These are phyloP conservation scores for Aspergillus phoenicis DNA, from an alignment of 2,329 filamentous ascomycete species.

Conservation along the genomic window DNA sequence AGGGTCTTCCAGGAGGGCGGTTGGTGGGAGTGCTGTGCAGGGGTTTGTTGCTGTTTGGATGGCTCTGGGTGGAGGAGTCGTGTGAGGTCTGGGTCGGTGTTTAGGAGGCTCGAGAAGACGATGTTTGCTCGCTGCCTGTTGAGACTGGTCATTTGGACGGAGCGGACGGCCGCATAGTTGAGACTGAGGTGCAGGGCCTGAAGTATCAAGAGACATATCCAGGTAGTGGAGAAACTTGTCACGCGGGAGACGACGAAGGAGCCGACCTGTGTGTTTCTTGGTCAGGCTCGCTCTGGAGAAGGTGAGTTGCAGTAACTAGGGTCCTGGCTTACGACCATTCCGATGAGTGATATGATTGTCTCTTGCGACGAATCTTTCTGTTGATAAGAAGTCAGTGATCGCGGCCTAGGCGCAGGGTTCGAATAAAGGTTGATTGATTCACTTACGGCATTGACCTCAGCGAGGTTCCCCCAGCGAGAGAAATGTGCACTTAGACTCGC, in stretches of 20 bases:
- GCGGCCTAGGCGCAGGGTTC: neutral
- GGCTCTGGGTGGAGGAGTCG: conserved; percentile 11
- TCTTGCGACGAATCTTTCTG: conserved; percentile 91
- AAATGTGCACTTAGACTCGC: conserved; percentile 92
- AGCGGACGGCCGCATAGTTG: conserved; percentile 82
- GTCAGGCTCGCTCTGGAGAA: neutral
- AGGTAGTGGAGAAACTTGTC: conserved; percentile 70
- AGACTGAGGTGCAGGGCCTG: conserved; percentile 76
- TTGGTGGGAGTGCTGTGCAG: neutral
- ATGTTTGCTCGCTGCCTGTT: conserved; percentile 86
- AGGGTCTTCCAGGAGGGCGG: conserved; percentile 37
- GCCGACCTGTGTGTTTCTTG: conserved; percentile 56
- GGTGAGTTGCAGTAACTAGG: neutral
- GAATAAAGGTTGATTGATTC: neutral
- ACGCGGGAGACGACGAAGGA: conserved; percentile 78
- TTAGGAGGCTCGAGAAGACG: conserved; percentile 63
- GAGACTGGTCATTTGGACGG: conserved; percentile 79
- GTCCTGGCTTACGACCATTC: conserved; percentile 66
- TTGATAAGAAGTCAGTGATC: conserved; percentile 7
- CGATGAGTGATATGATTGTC: conserved; percentile 84
- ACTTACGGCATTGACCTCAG: conserved; percentile 79
- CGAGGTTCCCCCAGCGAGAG: conserved; percentile 80
- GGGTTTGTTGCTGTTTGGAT: neutral
- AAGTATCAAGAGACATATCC: conserved; percentile 70
- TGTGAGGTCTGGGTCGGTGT: conserved; percentile 32